These are phyloP conservation scores for Hansenula lynferdii DNA, from an alignment of 1,139 yeast genomes.

Conservation along the genomic window DNA sequence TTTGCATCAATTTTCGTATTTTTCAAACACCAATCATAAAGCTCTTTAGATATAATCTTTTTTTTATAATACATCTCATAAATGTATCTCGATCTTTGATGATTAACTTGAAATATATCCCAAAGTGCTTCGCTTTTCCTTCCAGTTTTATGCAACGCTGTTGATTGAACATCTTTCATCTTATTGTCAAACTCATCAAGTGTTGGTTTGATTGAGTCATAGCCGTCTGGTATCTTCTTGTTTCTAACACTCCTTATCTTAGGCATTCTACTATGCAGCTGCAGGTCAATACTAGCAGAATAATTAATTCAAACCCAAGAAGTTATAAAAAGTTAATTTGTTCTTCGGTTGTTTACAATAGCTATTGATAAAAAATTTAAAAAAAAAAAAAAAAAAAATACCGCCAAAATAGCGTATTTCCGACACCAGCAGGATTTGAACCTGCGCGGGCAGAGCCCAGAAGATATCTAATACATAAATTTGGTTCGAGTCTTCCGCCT, in stretches of 20 bases:
- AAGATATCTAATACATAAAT: conserved; percentile 42
- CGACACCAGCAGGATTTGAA: conserved; percentile 90
- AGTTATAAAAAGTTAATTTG: too few relatives aligned
- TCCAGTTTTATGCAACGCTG: conserved; percentile 25
- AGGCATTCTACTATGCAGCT: too few relatives aligned
- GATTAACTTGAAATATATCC: conserved; percentile 66
- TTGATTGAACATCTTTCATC: conserved; percentile 53
- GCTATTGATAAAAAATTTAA: too few relatives aligned
- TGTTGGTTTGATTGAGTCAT: conserved; percentile 64
- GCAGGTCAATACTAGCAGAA: too few relatives aligned
- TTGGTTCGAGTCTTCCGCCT: conserved; percentile 69
- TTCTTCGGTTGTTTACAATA: too few relatives aligned
- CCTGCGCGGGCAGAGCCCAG: conserved; percentile 90
- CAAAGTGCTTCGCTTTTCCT: conserved; percentile 57
- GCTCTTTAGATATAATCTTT: conserved; percentile 56
- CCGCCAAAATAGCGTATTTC: too few relatives aligned
- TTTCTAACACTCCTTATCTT: conserved; percentile 31
- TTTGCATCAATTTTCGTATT: conserved; percentile 65
- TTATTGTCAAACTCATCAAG: conserved; percentile 55
- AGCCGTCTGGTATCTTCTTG: conserved; percentile 70
- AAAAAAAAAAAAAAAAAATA: neutral
- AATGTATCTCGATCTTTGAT: conserved; percentile 72
- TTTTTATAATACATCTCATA: conserved; percentile 71
- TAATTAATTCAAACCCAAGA: too few relatives aligned
- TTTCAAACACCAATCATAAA: conserved; percentile 74